Evolutionary conservation across 2,329 filamentous ascomycete genomes (phyloP), one percentile per base, ranked within the genome.

Genomic region (Cercospora sesami): DNA sequence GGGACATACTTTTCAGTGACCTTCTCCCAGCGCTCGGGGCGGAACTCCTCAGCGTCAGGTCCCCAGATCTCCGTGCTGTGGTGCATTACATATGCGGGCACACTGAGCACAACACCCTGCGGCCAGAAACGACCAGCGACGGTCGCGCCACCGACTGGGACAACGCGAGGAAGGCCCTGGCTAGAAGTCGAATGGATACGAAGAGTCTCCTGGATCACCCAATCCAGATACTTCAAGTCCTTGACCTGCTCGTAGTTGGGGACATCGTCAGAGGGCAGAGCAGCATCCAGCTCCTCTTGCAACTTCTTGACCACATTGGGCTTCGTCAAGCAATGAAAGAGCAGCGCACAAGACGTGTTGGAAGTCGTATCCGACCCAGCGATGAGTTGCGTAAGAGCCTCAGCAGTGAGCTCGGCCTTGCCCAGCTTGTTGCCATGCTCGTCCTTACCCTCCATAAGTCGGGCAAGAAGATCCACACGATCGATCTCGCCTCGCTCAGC

Each of bases 361-460:
- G 87, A 90, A 0, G 90, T 93, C 0, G 91, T 93, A 78, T 93
- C 91, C 53, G 86, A 89, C 28, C 91, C 91, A 1, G 91, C 91
- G 73, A 93, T 96, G 51, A 97, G 86, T 79, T 97, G 93, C 0
- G 93, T 97, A 28, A 96, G 83, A 0, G 93, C 93, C 81, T 97
- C 94, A 39, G 93, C 93, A 0, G 92, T 96, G 63, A 97, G 84
- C 78, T 97, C 93, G 73, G 91, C 86, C 28, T 91, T 86, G 4
- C 91, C 89, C 0, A 97, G 86, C 10, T 88, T 89, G 68, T 91
- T 83, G 65, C 93, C 93, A 26, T 87, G 90, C 69, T 92, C 90
- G 78, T 97, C 92, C 66, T 91, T 89, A 59, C 92, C 93, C 80
- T 96, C 91, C 88, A 96, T 94, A 9, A 97, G 83, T 1, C 92